Evolutionary conservation across 2,329 filamentous ascomycete species (phyloP), one percentile per base, ranked within the genome.

Genomic region (Alternaria consortialis): DNA sequence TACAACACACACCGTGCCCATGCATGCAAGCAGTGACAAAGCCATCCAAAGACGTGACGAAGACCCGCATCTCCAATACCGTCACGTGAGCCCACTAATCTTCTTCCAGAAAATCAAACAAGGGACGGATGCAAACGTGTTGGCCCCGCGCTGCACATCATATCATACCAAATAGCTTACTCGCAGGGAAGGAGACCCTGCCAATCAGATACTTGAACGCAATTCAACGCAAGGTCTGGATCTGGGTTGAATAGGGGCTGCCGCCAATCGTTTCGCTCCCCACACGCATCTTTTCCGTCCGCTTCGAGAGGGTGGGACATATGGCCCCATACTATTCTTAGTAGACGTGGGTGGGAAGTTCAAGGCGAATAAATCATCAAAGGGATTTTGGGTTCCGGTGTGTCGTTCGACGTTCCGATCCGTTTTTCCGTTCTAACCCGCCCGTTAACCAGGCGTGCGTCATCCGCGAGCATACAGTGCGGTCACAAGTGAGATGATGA

Each of bases 391-490:
- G 27, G 42, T 59, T 55, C 44, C 48, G 32, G 56, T 47, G 51
- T 36, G 53, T 53, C 44, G 56, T 59, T 59, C 27, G 56, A 50
- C 57, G 57, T 59, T 59, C 57, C 57, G 57, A 55, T 50, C 57
- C 52, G 57, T 58, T 43, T 40, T 47, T 54, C 50, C 56, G 50
- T 37, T 23, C 34, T n/a, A 55, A 54, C 50, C 27, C 50, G 34
- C 42, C 42, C 56, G 34, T 52, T 20, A 50, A 58, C 42, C 32
- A 50, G 50, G 56, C 42, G 34, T 31, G 47, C 57, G 43, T 59
- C 43, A 55, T 53, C 57, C 43, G 32, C 32, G 20, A 50, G 46
- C 32, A 50, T 36, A 31, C 34, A 23, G 20, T 50, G 46, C 32
- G 20, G 12, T 36, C 17, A 27, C 47, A 34, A 53, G 37, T 53